Evolutionary conservation across 768 basidiomycete species (phyloP).

Genomic region (Cantharellus cinnabarinus): DNA sequence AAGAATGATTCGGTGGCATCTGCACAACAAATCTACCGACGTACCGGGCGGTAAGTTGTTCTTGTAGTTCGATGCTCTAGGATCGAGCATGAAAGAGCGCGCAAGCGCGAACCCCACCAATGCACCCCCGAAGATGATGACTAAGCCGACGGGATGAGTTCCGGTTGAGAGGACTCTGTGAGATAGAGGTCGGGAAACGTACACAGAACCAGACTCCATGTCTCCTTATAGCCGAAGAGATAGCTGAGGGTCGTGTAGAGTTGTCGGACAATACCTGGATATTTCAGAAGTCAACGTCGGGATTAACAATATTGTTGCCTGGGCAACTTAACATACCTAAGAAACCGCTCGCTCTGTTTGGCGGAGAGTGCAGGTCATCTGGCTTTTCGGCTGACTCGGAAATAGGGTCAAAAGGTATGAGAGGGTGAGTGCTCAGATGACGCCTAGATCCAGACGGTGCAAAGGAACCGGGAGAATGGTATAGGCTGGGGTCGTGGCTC

Average conservation of each 20-base stretch:
- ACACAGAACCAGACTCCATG: slow-evolving; percentile 2
- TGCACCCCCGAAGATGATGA: slow-evolving; percentile 6
- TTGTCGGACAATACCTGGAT: no score
- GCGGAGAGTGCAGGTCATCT: no score
- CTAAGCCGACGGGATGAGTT: neutral
- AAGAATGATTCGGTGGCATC: neutral
- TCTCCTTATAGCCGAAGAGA: slow-evolving; percentile 7
- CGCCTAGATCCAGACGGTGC: no score
- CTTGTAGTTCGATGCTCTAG: neutral
- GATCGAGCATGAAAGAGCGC: slow-evolving; percentile 3
- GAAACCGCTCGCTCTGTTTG: no score
- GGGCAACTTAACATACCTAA: no score
- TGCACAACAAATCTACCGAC: neutral
- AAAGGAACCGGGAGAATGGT: no score
- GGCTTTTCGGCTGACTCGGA: no score
- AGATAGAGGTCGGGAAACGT: neutral
- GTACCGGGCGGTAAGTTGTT: neutral
- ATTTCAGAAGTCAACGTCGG: no score
- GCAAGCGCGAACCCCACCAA: slow-evolving; percentile 1
- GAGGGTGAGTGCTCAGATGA: no score
- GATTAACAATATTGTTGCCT: no score
- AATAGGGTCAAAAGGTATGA: no score
- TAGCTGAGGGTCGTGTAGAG: neutral
- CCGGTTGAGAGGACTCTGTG: neutral
- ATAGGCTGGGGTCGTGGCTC: no score